phyloP scores from a whole-genome alignment of 73 alveolate species.

The Paramecium caudatum region DNA sequence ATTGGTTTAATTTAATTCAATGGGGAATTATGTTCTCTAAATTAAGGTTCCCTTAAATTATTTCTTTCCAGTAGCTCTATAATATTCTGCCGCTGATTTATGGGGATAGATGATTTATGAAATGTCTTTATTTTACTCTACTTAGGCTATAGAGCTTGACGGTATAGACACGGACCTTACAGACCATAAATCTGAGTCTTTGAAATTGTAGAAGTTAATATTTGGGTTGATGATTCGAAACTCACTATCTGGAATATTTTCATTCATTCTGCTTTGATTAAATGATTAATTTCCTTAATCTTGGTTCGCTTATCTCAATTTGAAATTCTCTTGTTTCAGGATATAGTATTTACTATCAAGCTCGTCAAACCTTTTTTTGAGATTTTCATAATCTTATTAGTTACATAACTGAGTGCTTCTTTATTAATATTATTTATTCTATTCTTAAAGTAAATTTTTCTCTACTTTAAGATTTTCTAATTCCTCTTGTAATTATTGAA shows the following conservation, averaged over 20 bases:
- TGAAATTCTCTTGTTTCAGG: neutral
- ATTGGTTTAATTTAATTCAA: neutral
- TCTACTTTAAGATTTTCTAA: constrained; percentile 6
- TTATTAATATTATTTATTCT: neutral
- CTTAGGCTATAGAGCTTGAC: too few relatives aligned
- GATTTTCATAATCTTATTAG: neutral
- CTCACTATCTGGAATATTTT: neutral
- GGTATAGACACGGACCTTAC: too few relatives aligned
- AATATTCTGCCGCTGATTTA: constrained; percentile 29
- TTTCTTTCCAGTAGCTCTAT: neutral
- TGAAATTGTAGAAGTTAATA: constrained; percentile 4
- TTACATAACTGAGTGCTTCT: neutral
- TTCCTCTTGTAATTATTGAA: constrained; percentile 14
- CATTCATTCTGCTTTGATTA: neutral
- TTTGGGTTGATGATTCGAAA: neutral
- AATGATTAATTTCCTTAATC: neutral
- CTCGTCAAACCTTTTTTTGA: constrained; percentile 1
- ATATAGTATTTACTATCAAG: constrained; percentile 2
- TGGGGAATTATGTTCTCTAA: neutral
- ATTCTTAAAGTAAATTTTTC: constrained; percentile 6
- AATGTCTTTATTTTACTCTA: neutral
- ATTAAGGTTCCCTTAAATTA: constrained; percentile 1
- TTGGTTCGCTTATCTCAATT: neutral
- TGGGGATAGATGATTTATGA: neutral
- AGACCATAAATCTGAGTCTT: neutral